Evolutionary conservation across 192 early-diverging fungal species (phyloP).

Genomic region (Entophlyctis luteolus): DNA sequence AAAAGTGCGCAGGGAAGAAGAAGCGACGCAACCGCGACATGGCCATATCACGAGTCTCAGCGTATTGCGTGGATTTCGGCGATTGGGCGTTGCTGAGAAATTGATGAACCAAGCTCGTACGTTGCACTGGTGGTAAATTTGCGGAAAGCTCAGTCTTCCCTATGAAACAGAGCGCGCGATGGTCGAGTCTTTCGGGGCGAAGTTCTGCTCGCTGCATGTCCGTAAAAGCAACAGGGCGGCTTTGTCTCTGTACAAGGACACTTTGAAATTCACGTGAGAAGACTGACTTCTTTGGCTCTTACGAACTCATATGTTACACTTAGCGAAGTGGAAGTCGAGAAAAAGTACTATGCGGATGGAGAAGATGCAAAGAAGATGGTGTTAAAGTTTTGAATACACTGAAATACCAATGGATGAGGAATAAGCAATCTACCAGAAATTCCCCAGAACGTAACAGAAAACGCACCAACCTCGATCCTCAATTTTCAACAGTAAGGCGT

Average conservation of each 20-base stretch:
- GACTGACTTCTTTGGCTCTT: not conserved
- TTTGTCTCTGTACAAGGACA: constrained; percentile 88
- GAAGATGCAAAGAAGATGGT: constrained; percentile 75
- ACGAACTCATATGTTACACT: not conserved
- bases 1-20: constrained; percentile 76
- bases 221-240: constrained; percentile 90
- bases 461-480: too few relatives aligned
- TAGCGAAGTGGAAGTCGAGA: constrained; percentile 83
- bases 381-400: constrained; percentile 2
- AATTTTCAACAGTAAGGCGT: too few relatives aligned
- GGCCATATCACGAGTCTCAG: constrained; percentile 97
- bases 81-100: constrained; percentile 94
- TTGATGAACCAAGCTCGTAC: constrained; percentile 89
- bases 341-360: constrained; percentile 97
- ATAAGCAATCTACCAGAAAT: too few relatives aligned
- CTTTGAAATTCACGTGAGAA: constrained; percentile 76
- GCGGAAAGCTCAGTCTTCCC: not conserved
- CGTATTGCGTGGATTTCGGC: constrained; percentile 93
- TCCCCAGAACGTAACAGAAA: too few relatives aligned
- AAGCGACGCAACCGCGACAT: constrained; percentile 61
- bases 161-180: constrained; percentile 65
- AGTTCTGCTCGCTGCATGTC: constrained; percentile 91
- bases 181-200: constrained; percentile 80
- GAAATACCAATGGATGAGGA: not conserved
- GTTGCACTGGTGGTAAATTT: constrained; percentile 14